Conservation (phyloP, 805 yeast genomes). For the Candida fluviatilis region DNA sequence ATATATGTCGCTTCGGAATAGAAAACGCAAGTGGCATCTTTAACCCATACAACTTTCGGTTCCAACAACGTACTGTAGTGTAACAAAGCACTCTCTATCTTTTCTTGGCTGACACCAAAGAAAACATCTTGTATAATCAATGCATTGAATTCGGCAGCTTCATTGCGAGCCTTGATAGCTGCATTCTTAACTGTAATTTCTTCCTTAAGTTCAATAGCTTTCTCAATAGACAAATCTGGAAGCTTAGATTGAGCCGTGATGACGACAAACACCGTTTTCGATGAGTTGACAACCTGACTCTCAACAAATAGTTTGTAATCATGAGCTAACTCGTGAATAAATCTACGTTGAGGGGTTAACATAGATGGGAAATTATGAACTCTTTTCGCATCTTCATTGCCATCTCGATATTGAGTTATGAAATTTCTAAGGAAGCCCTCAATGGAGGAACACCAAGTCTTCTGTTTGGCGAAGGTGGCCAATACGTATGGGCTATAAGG, state of each 20-base stretch:
- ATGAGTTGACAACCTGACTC: conserved; percentile 80
- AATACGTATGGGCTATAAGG: conserved; percentile 47
- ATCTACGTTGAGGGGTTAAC: conserved; percentile 63
- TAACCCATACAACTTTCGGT: conserved; percentile 36
- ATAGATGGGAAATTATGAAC: conserved; percentile 68
- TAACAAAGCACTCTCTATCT: conserved; percentile 31
- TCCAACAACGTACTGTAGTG: conserved; percentile 13
- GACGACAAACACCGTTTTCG: conserved; percentile 63
- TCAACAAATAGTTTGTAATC: conserved; percentile 58
- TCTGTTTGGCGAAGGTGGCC: conserved; percentile 49
- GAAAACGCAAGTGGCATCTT: conserved; percentile 38
- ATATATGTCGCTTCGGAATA: conserved; percentile 34
- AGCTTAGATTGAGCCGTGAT: conserved; percentile 25
- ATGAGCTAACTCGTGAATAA: conserved; percentile 65
- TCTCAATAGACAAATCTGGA: conserved; percentile 46
- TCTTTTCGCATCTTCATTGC: conserved; percentile 21
- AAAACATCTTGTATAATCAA: conserved; percentile 50
- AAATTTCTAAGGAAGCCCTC: conserved; percentile 52
- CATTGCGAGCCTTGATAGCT: conserved; percentile 15
- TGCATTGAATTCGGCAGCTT: conserved; percentile 45
- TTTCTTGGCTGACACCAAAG: conserved; percentile 48
- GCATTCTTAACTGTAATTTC: conserved; percentile 18
- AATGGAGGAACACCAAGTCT: conserved; percentile 62
- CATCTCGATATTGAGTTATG: conserved; percentile 30
- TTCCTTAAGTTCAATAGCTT: conserved; percentile 30